Conservation (phyloP, 2,329 filamentous ascomycete genomes). For the Colletotrichum musicola region DNA sequence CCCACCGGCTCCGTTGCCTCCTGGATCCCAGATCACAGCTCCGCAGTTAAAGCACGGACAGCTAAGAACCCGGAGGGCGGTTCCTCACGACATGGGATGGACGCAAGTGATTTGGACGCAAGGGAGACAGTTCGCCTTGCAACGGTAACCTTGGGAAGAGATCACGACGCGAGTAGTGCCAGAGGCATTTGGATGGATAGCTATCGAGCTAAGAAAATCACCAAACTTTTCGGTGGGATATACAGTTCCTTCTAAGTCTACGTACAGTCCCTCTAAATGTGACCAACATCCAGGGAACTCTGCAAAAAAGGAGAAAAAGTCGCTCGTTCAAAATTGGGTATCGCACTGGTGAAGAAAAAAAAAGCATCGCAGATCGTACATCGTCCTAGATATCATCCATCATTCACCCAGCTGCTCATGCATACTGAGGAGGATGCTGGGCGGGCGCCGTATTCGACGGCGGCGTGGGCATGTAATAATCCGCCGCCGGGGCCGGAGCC, state of each 20-base stretch:
- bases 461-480: conserved; percentile 31
- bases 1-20: too few species aligned
- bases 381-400: neutral
- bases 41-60: too few species aligned
- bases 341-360: conserved; percentile 9
- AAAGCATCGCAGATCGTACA: neutral
- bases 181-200: neutral
- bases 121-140: too few species aligned
- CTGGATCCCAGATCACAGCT: too few species aligned
- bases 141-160: too few species aligned
- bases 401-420: neutral
- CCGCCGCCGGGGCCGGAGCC: conserved; percentile 19
- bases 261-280: neutral
- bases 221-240: neutral
- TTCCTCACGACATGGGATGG: neutral
- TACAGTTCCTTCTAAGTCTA: neutral
- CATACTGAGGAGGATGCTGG: conserved; percentile 31
- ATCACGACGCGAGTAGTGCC: neutral
- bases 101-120: too few species aligned
- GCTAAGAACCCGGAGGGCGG: too few species aligned
- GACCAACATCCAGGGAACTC: neutral
- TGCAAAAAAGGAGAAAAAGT: neutral
- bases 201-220: neutral
- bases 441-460: conserved; percentile 28
- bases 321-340: conserved; percentile 11